Conservation (phyloP, 192 early-diverging fungal species). For the Dissophora globulifera region DNA sequence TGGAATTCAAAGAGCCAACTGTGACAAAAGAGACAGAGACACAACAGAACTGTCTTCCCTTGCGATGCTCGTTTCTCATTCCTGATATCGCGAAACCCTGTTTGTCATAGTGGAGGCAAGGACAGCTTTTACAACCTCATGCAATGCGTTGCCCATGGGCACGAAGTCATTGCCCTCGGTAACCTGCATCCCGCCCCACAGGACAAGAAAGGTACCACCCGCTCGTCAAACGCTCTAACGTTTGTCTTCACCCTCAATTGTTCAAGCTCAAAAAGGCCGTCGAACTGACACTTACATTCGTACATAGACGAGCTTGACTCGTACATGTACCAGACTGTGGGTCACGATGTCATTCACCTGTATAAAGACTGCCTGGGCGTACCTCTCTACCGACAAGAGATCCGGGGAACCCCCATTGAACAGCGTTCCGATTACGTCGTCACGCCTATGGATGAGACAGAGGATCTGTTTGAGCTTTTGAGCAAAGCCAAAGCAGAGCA, state of each 20-base stretch:
- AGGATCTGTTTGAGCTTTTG: conserved; percentile 88
- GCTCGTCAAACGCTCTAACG: too few species aligned
- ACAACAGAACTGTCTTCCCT: background rate
- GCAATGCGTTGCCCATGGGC: conserved; percentile 93
- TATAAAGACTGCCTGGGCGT: conserved; percentile 87
- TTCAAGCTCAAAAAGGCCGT: too few species aligned
- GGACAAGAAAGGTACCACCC: conserved; percentile 72
- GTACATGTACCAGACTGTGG: conserved; percentile 98
- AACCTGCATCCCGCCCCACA: conserved; percentile 84
- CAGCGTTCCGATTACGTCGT: conserved; percentile 73
- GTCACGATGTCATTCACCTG: conserved; percentile 86
- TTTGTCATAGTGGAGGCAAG: conserved; percentile 89
- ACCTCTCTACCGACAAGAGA: conserved; percentile 84
- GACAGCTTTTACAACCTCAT: conserved; percentile 97
- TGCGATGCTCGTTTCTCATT: background rate
- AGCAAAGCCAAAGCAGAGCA: conserved; percentile 71
- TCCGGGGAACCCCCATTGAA: conserved; percentile 73
- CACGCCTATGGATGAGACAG: conserved; percentile 89
- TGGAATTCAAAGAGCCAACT: too few species aligned
- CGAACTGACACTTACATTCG: background rate
- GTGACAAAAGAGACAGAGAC: background rate
- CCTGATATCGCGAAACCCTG: background rate
- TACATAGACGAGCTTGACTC: conserved; percentile 88
- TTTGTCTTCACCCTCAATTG: too few species aligned
- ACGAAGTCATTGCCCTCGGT: conserved; percentile 92